These are phyloP conservation scores for Fusarium camptoceras DNA, from an alignment of 2,329 filamentous ascomycete species.

Conservation along the genomic window DNA sequence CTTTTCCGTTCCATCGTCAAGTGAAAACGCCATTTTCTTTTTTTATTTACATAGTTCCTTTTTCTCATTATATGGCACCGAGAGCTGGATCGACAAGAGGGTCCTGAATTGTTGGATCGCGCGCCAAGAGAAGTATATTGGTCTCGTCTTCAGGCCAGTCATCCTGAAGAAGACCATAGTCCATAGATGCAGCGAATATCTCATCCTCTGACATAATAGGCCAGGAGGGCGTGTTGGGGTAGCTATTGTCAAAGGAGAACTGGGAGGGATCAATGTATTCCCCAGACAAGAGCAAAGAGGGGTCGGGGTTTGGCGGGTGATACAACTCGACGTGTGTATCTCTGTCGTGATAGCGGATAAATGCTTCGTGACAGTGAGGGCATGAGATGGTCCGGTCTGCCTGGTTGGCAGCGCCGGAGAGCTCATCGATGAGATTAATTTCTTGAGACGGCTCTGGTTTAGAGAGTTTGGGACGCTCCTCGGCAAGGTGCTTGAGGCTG, in stretches of 20 bases:
- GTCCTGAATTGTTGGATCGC: slow-evolving; percentile 44
- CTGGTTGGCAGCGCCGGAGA: slow-evolving; percentile 56
- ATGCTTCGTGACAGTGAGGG: slow-evolving; percentile 59
- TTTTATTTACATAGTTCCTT: neutral
- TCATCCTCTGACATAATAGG: slow-evolving; percentile 45
- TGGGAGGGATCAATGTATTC: slow-evolving; percentile 37
- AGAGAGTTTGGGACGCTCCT: slow-evolving; percentile 56
- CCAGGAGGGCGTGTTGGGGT: slow-evolving; percentile 41
- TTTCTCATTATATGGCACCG: slow-evolving; percentile 16
- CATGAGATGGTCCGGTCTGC: slow-evolving; percentile 60
- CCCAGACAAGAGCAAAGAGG: slow-evolving; percentile 41
- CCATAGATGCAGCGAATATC: slow-evolving; percentile 52
- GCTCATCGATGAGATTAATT: slow-evolving; percentile 55
- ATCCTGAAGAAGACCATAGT: slow-evolving; percentile 50
- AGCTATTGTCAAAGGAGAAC: slow-evolving; percentile 37
- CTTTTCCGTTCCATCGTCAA: slow-evolving; percentile 17
- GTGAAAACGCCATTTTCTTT: slow-evolving; percentile 12
- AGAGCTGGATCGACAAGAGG: slow-evolving; percentile 51
- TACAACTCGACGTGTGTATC: slow-evolving; percentile 58
- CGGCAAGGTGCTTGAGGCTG: slow-evolving; percentile 81
- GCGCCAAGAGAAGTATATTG: slow-evolving; percentile 56
- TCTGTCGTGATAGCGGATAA: slow-evolving; percentile 64
- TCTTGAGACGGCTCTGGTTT: slow-evolving; percentile 32
- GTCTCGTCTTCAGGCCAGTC: slow-evolving; percentile 60
- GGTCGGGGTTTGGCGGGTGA: slow-evolving; percentile 36